Evolutionary conservation across 768 basidiomycete species (phyloP), one percentile per base, ranked within the genome.

Genomic region (Lanmaoa rubissima): DNA sequence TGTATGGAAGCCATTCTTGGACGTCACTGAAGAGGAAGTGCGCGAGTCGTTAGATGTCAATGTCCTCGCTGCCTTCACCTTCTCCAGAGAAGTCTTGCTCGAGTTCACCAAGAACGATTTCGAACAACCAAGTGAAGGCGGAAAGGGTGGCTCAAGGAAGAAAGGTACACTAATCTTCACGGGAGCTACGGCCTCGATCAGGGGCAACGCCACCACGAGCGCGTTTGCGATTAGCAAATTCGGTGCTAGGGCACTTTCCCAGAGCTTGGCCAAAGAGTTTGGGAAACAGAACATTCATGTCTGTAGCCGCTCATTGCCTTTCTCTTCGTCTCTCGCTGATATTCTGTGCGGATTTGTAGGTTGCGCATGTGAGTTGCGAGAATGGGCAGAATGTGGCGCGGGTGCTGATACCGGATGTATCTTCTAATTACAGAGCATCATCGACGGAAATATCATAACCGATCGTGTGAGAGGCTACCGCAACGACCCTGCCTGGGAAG

Each of bases 251-350:
- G 84, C 83, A 0, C 73, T 90, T 45, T 80, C 82, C 0, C 88
- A 90, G 72, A 87, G 87, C 61, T 69, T 90, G 64, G 81, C 83
- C 9, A 89, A 89, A 69, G 88, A 90, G 64, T 90, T 88, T 64
- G 83, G 83, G 26, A 84, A 84, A 68, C 74, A 88, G 41, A 84
- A 88, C 62, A 89, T 90, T 48, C 88, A 90, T 69, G 88, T 85
- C 19, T 48, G 77, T 60, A 4, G 44, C 24, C 2, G 14, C 6
- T 0, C 0, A 13, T 40, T 34, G 19, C 17, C 10, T 31, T 38
- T 42, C 14, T 3, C 13, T 31, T 36, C 6, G 26, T 16, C 13
- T 26, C n/a, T 48, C 14, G 21, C 54, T 57, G 59, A 54, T 48
- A 32, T 48, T 48, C 13, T 13, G 16, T 19, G 11, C 49, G 38